phyloP scores from a whole-genome alignment of 176 grass and related monocot genomes.

The Eremochloa ophiuroides region DNA sequence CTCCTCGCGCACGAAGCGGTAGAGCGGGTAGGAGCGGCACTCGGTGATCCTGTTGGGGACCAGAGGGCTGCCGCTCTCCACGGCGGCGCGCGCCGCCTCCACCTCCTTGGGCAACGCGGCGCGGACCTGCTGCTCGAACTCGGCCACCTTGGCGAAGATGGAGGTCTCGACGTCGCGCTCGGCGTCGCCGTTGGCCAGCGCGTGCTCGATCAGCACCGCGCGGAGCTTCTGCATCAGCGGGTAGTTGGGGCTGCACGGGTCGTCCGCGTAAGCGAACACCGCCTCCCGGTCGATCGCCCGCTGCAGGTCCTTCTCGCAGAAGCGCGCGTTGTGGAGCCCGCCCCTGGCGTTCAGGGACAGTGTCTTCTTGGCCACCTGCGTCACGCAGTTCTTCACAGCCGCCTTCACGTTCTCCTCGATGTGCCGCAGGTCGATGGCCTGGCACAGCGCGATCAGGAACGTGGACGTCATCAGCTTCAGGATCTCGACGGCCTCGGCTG shows the following conservation, averaged over 20 bases:
- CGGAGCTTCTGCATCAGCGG: slow-evolving; percentile 85
- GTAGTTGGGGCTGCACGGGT: slow-evolving; percentile 79
- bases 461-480: slow-evolving; percentile 90
- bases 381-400: slow-evolving; percentile 67
- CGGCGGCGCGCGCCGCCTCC: slow-evolving; percentile 54
- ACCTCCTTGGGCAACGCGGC: slow-evolving; percentile 67
- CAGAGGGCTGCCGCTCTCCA: slow-evolving; percentile 60
- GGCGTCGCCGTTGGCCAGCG: slow-evolving; percentile 58
- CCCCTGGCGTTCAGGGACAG: slow-evolving; percentile 55
- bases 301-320: slow-evolving; percentile 77
- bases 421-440: slow-evolving; percentile 81
- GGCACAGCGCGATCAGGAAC: slow-evolving; percentile 72
- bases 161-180: slow-evolving; percentile 59
- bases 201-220: slow-evolving; percentile 71
- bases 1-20: slow-evolving; percentile 71
- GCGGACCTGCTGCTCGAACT: slow-evolving; percentile 61
- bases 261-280: slow-evolving; percentile 86
- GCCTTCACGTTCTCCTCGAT: slow-evolving; percentile 82
- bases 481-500: slow-evolving; percentile 77
- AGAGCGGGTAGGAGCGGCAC: slow-evolving; percentile 73
- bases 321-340: slow-evolving; percentile 64
- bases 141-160: slow-evolving; percentile 72
- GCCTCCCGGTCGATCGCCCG: slow-evolving; percentile 70
- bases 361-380: slow-evolving; percentile 65
- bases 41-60: slow-evolving; percentile 63